Conservation (phyloP, 2,329 filamentous ascomycete species). For the Pseudogymnoascus pannorum region DNA sequence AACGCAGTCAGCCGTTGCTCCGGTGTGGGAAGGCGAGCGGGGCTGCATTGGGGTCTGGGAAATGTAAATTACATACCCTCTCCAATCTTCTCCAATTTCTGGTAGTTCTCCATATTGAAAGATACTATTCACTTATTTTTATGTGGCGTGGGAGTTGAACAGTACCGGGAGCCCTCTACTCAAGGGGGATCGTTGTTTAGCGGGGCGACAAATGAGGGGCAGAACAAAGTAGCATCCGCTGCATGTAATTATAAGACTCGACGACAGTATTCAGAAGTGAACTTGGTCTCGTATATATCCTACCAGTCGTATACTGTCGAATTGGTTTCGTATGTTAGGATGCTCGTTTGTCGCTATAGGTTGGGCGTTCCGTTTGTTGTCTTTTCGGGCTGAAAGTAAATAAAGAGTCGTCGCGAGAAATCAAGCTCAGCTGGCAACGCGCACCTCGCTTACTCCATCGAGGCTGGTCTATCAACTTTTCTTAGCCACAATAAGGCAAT, state of each 20-base stretch:
- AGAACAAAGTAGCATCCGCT: constrained; percentile 19
- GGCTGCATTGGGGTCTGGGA: neutral
- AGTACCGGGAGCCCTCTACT: constrained; percentile 24
- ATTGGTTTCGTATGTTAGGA: neutral
- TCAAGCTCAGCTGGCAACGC: constrained; percentile 6
- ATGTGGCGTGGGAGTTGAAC: constrained; percentile 26
- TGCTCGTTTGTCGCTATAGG: neutral
- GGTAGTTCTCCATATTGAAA: constrained; percentile 79
- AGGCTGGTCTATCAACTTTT: constrained; percentile 3
- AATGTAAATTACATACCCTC: constrained; percentile 59
- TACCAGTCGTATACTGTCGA: neutral
- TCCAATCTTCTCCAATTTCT: constrained; percentile 93
- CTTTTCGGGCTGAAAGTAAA: constrained; percentile 8
- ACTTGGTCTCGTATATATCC: neutral
- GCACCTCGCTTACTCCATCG: constrained; percentile 7
- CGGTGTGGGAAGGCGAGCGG: neutral
- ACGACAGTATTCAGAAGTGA: neutral
- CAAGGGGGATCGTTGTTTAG: constrained; percentile 16
- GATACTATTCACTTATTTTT: constrained; percentile 16
- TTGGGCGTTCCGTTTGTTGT: constrained; percentile 3
- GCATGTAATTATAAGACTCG: constrained; percentile 14
- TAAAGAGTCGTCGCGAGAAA: constrained; percentile 9
- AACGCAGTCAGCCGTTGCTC: neutral
- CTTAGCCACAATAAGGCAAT: neutral
- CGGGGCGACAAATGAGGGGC: constrained; percentile 29